Evolutionary conservation across 768 basidiomycete species (phyloP), one percentile per base, ranked within the genome.

Genomic region (Saitozyma sp.): DNA sequence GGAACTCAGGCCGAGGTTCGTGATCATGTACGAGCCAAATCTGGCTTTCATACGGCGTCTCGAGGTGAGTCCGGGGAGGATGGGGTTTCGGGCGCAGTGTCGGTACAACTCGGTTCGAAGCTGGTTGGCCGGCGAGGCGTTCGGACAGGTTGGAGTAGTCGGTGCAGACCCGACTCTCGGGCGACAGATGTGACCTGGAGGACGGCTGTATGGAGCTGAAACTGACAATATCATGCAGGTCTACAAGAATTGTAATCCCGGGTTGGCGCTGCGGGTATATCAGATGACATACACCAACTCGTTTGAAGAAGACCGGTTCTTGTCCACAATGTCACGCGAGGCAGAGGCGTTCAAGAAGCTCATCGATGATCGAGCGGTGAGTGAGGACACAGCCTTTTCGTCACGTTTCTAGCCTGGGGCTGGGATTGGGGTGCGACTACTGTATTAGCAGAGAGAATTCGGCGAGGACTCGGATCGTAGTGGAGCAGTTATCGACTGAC

Each of bases 21-120:
- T 99, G 56, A 86, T 98, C 52, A 91, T 98, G 89, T 92, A 89
- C 67, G 96, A 99, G 73, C 93, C 95, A 2, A 90, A 87, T 70
- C 88, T 92, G 75, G 90, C 95, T 56, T 99, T 97, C 70, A 86
- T 97, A 43, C 84, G 96, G 37, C 85, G 96, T 0, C 84, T 99
- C 29, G 94, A 99, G 84, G 94, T 91, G 57, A 58, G 85, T 67
- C 39, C 19, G n/a, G 5, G 38, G 29, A 29, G 29, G n/a, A n/a
- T n/a, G n/a, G n/a, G n/a, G n/a, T n/a, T n/a, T n/a, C n/a, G n/a
- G n/a, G n/a, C n/a, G n/a, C n/a, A n/a, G n/a, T n/a, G n/a, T n/a
- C n/a, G n/a, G n/a, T n/a, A n/a, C n/a, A n/a, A n/a, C n/a, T 29
- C 29, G 29, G 29, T 29, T 29, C 5, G 2, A 29, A 5, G 29